These are phyloP conservation scores for Physcia stellaris DNA, from an alignment of 495 filamentous ascomycete species.

Conservation along the genomic window DNA sequence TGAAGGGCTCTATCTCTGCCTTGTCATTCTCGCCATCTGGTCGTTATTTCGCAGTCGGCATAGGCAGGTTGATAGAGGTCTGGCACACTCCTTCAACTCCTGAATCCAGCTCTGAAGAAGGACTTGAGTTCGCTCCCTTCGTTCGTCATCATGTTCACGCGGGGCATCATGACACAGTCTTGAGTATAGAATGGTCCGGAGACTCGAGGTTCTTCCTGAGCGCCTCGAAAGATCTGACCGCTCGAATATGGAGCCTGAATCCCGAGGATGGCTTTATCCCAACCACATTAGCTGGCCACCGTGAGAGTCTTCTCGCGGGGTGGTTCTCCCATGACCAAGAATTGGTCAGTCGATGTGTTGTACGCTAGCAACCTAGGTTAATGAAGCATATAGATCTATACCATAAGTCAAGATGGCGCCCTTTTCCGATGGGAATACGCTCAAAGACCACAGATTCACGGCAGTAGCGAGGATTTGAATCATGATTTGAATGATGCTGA, in stretches of 20 bases:
- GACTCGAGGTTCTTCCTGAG: constrained; percentile 92
- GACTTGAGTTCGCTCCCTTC: constrained; percentile 90
- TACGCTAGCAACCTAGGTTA: constrained; percentile 43
- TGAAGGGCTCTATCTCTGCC: constrained; percentile 67
- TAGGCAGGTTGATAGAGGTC: constrained; percentile 75
- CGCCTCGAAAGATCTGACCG: constrained; percentile 81
- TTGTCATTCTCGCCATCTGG: constrained; percentile 89
- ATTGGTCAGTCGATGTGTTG: constrained; percentile 31
- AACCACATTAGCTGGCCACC: constrained; percentile 79
- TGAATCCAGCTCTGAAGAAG: constrained; percentile 60
- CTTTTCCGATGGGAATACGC: constrained; percentile 53
- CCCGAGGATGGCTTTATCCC: constrained; percentile 77
- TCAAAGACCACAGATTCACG: constrained; percentile 29
- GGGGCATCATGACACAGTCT: constrained; percentile 76
- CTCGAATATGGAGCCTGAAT: constrained; percentile 85
- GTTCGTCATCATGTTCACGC: constrained; percentile 72
- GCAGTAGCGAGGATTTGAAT: constrained; percentile 40
- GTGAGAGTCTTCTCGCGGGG: constrained; percentile 70
- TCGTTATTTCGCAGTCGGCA: constrained; percentile 71
- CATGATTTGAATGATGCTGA: constrained; percentile 47
- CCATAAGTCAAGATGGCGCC: constrained; percentile 53
- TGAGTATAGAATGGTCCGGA: constrained; percentile 80
- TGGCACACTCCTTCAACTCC: constrained; percentile 91
- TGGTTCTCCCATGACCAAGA: constrained; percentile 94
- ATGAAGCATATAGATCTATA: constrained; percentile 57